phyloP scores from a whole-genome alignment of 768 basidiomycete genomes.

The Tremella mesenterica region DNA sequence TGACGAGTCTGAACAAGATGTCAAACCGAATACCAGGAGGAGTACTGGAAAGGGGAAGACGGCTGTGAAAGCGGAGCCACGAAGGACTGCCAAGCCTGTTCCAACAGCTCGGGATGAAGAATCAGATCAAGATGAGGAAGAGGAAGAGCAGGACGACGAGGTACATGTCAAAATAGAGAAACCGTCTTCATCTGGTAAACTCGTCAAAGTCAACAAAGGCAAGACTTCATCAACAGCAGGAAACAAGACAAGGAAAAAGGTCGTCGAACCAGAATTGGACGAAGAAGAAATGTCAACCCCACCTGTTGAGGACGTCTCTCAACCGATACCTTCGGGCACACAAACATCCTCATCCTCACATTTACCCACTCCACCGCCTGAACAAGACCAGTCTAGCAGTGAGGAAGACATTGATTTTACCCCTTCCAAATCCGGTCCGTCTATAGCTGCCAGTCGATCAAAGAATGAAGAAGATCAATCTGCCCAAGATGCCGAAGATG shows the following conservation, averaged over 20 bases:
- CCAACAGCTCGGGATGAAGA: neutral
- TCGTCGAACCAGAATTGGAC: neutral
- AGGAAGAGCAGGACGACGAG: neutral
- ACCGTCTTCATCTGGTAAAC: neutral
- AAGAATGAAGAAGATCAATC: neutral
- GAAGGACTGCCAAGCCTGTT: neutral
- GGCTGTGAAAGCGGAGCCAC: neutral
- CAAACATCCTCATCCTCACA: neutral
- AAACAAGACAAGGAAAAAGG: neutral
- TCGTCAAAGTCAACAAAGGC: neutral
- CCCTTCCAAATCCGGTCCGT: neutral
- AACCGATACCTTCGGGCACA: neutral
- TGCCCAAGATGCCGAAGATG: conserved; percentile 12
- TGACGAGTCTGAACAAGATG: neutral
- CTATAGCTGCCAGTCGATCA: neutral
- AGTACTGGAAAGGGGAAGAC: neutral
- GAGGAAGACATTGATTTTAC: neutral
- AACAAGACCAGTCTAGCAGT: neutral
- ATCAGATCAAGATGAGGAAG: conserved; percentile 1
- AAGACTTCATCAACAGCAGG: neutral
- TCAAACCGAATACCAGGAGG: neutral
- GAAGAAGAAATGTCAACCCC: neutral
- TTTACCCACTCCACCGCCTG: conserved; percentile 1
- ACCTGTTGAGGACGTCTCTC: neutral
- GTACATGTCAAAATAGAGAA: neutral